Conservation (phyloP, 352 stramenopile species). For the Pythium vanterpoolii region DNA sequence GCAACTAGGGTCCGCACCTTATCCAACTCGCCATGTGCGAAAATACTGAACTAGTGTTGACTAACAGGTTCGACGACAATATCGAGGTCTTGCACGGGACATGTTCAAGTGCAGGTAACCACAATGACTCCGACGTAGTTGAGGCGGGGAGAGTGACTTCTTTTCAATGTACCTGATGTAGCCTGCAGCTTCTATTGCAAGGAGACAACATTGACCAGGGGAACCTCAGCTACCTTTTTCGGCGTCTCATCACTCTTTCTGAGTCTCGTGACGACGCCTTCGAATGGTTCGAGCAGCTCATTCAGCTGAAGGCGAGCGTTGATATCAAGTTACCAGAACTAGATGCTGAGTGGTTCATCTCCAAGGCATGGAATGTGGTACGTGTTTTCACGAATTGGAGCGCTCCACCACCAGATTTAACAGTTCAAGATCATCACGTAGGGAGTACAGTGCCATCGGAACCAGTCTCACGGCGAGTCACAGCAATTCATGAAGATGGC, state of each 20-base stretch:
- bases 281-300: slow-evolving; percentile 64
- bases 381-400: background rate
- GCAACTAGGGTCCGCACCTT: slow-evolving; percentile 27
- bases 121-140: too few species aligned
- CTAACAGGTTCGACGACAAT: slow-evolving; percentile 37
- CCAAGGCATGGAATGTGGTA: slow-evolving; percentile 79
- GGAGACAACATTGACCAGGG: slow-evolving; percentile 24
- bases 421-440: background rate
- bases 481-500: slow-evolving; percentile 26
- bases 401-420: background rate
- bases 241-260: slow-evolving; percentile 50
- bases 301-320: slow-evolving; percentile 52
- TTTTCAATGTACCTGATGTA: slow-evolving; percentile 10
- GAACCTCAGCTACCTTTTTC: slow-evolving; percentile 59
- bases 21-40: too few species aligned
- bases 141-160: background rate
- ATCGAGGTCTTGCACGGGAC: slow-evolving; percentile 47
- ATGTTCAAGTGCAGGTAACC: slow-evolving; percentile 62
- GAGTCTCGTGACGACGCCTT: slow-evolving; percentile 37
- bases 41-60: background rate
- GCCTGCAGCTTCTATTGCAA: slow-evolving; percentile 63
- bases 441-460: slow-evolving; percentile 26
- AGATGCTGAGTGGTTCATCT: slow-evolving; percentile 70
- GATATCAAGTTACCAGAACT: slow-evolving; percentile 37
- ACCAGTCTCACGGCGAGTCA: slow-evolving; percentile 9